A percentile compares a stretch with the other conserved stretches of the same genome.
Evolutionary conservation across 2,329 filamentous ascomycete genomes (phyloP).

Genomic region (Pseudonectria foliicola): DNA sequence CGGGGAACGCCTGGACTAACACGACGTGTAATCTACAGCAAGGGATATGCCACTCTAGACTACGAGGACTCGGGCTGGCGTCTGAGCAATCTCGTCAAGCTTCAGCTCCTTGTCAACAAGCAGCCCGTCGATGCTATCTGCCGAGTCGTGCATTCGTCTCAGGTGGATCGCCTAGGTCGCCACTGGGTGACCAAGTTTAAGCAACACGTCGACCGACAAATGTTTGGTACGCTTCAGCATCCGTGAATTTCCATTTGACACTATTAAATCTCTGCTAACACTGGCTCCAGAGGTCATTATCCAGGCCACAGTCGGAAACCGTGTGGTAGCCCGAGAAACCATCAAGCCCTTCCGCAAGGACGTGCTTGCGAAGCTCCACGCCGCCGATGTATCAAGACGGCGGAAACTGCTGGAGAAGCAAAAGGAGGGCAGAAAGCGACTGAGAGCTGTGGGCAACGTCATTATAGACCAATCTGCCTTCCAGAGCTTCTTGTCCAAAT

Average conservation of each 20-base stretch:
- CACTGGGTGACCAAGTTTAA: slow-evolving; percentile 96
- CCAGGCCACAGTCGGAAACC: slow-evolving; percentile 76
- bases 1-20: background rate
- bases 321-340: slow-evolving; percentile 84
- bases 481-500: slow-evolving; percentile 86
- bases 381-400: slow-evolving; percentile 74
- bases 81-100: slow-evolving; percentile 71
- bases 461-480: slow-evolving; percentile 96
- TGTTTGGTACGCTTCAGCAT: slow-evolving; percentile 54
- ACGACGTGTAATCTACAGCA: slow-evolving; percentile 32
- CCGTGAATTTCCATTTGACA: background rate
- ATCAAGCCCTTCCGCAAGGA: slow-evolving; percentile 97
- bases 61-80: slow-evolving; percentile 94
- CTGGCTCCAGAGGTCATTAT: slow-evolving; percentile 70
- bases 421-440: slow-evolving; percentile 86
- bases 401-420: slow-evolving; percentile 92
- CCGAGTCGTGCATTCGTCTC: slow-evolving; percentile 77
- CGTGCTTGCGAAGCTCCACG: slow-evolving; percentile 86
- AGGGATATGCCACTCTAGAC: slow-evolving; percentile 91
- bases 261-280: slow-evolving; percentile 5
- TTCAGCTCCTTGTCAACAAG: slow-evolving; percentile 92
- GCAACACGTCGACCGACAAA: slow-evolving; percentile 89
- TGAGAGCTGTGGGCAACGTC: slow-evolving; percentile 81
- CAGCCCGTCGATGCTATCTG: slow-evolving; percentile 87
- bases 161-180: slow-evolving; percentile 72